Conservation (phyloP, 345 rosid genomes). For the Kandelia obovata region DNA sequence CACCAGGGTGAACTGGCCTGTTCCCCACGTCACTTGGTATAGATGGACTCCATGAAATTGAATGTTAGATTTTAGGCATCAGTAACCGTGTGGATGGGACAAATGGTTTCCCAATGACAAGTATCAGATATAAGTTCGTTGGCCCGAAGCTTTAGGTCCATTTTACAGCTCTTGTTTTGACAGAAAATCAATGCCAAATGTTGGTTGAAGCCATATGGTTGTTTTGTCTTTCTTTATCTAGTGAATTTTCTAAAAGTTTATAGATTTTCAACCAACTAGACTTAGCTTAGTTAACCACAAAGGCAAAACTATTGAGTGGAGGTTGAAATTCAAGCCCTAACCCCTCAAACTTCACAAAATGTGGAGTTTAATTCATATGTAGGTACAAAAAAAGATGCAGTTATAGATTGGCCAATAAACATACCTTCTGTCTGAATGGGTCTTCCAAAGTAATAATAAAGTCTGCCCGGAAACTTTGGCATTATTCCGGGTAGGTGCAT, state of each 20-base stretch:
- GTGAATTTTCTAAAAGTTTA: not conserved
- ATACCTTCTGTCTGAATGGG: conserved; percentile 74
- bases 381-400: too few species aligned
- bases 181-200: not conserved
- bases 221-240: not conserved
- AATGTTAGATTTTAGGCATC: not conserved
- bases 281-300: too few species aligned
- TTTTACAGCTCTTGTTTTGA: too few species aligned
- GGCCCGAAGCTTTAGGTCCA: not conserved
- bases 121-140: not conserved
- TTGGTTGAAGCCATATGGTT: not conserved
- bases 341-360: too few species aligned
- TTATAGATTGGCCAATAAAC: not conserved
- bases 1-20: too few species aligned
- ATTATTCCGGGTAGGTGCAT: conserved; percentile 45
- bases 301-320: too few species aligned
- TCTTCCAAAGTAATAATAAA: conserved; percentile 70
- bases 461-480: conserved; percentile 76
- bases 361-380: too few species aligned
- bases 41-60: not conserved
- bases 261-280: too few species aligned
- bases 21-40: too few species aligned
- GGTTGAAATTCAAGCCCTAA: too few species aligned
- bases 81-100: not conserved
- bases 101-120: not conserved